phyloP scores from a whole-genome alignment of 371 early-diverging fungal genomes.

The Dinochytrium kinnereticum region DNA sequence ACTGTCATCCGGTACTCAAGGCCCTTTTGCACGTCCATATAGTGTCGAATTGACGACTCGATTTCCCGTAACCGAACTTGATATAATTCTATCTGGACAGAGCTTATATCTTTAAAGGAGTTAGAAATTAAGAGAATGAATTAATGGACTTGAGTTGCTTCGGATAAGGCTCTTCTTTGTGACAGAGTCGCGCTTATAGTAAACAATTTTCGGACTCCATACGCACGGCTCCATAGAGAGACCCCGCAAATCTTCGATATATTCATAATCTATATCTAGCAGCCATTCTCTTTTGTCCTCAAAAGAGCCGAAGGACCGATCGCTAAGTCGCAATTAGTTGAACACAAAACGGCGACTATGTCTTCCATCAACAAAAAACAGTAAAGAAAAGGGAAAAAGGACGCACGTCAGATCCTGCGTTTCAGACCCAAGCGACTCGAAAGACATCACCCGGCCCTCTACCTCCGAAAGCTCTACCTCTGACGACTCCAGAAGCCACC shows the following conservation, averaged over 20 bases:
- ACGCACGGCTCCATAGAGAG: constrained; percentile 65
- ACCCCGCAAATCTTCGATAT: constrained; percentile 32
- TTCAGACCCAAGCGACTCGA: background rate
- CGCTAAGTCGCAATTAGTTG: too few relatives aligned
- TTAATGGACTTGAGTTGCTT: background rate
- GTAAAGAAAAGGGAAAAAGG: too few relatives aligned
- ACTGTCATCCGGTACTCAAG: constrained; percentile 47
- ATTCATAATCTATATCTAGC: constrained; percentile 41
- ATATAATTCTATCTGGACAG: constrained; percentile 61
- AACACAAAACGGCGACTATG: too few relatives aligned
- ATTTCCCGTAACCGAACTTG: constrained; percentile 63
- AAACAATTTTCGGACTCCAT: constrained; percentile 60
- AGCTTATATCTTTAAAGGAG: constrained; percentile 54
- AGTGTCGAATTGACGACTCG: constrained; percentile 63
- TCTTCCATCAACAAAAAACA: too few relatives aligned
- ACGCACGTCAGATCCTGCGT: background rate
- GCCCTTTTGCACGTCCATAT: constrained; percentile 42
- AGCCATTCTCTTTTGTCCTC: constrained; percentile 41
- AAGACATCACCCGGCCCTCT: constrained; percentile 44
- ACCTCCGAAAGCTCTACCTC: constrained; percentile 46
- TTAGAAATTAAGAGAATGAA: background rate
- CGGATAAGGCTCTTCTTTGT: background rate
- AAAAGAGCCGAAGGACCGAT: background rate
- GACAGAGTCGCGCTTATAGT: constrained; percentile 52
- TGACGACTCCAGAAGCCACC: constrained; percentile 40